Evolutionary conservation across 768 basidiomycete species (phyloP).

Genomic region (Psilocybe sp.): DNA sequence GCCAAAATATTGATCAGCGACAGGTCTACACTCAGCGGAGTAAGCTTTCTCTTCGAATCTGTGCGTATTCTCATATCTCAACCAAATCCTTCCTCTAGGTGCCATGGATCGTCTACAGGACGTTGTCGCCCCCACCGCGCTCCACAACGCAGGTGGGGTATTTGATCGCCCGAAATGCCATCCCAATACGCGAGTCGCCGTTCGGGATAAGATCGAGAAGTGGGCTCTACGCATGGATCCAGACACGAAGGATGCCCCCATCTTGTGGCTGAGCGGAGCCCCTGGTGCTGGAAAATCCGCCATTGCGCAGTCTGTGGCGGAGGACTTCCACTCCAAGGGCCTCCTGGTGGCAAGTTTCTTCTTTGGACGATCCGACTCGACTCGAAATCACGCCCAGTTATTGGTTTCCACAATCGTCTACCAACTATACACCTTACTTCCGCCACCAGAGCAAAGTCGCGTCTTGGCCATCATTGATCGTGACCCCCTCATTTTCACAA

Average conservation of each 20-base stretch:
- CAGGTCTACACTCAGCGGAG: too few relatives aligned
- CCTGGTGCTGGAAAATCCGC: slow-evolving; percentile 4
- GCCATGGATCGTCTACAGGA: not conserved
- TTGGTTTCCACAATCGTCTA: not conserved
- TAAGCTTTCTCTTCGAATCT: too few relatives aligned
- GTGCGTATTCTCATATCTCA: too few relatives aligned
- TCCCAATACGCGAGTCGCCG: not conserved
- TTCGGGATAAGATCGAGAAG: not conserved
- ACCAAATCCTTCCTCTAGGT: too few relatives aligned
- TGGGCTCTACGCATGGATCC: not conserved
- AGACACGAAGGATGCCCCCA: not conserved
- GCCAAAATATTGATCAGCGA: too few relatives aligned
- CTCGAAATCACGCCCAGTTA: not conserved
- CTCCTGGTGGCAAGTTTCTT: slow-evolving; percentile 2
- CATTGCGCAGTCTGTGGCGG: slow-evolving; percentile 2
- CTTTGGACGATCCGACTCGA: not conserved
- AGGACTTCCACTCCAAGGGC: not conserved
- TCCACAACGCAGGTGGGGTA: not conserved
- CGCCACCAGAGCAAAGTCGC: not conserved
- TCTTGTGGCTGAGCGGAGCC: not conserved
- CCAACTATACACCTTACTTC: not conserved
- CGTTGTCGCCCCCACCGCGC: not conserved
- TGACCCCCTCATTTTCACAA: not conserved
- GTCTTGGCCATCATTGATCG: not conserved
- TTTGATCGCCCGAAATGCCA: not conserved